Percentiles rank a stretch among this genome's conserved stretches.
phyloP scores from a whole-genome alignment of 805 yeast species.

The Candida mattraensis region DNA sequence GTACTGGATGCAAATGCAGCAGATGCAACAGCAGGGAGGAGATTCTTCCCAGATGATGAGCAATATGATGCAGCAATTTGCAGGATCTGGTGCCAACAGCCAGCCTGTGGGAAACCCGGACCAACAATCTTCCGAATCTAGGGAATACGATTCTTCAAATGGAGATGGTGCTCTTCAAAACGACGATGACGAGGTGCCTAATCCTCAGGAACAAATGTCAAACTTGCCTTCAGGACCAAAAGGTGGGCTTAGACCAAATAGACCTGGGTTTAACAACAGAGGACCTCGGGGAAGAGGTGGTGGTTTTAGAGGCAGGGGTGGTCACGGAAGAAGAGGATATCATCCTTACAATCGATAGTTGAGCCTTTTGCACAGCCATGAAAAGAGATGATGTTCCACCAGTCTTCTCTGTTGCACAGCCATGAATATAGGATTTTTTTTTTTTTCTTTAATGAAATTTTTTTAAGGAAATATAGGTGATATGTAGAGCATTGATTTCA shows the following conservation, averaged over 20 bases:
- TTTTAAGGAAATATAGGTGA: constrained; percentile 1
- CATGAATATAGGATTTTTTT: constrained; percentile 4
- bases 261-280: constrained; percentile 21
- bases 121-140: constrained; percentile 11
- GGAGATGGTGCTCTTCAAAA: constrained; percentile 14
- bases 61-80: constrained; percentile 18
- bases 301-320: constrained; percentile 16
- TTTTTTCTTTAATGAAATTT: constrained; percentile 12
- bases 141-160: constrained; percentile 10
- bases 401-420: neutral
- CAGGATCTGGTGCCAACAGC: constrained; percentile 8
- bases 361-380: constrained; percentile 10
- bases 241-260: constrained; percentile 24
- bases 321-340: constrained; percentile 29
- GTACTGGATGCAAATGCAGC: constrained; percentile 36
- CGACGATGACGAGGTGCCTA: constrained; percentile 36
- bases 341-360: constrained; percentile 34
- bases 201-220: constrained; percentile 34
- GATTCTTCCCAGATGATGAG: constrained; percentile 12
- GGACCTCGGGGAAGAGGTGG: constrained; percentile 12
- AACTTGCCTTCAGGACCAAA: constrained; percentile 37
- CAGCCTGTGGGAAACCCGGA: no score
- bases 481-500: constrained; percentile 1
- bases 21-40: constrained; percentile 29
- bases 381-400: constrained; percentile 2